Conservation (phyloP, 805 yeast genomes). For the Starmerella stigmatis region DNA sequence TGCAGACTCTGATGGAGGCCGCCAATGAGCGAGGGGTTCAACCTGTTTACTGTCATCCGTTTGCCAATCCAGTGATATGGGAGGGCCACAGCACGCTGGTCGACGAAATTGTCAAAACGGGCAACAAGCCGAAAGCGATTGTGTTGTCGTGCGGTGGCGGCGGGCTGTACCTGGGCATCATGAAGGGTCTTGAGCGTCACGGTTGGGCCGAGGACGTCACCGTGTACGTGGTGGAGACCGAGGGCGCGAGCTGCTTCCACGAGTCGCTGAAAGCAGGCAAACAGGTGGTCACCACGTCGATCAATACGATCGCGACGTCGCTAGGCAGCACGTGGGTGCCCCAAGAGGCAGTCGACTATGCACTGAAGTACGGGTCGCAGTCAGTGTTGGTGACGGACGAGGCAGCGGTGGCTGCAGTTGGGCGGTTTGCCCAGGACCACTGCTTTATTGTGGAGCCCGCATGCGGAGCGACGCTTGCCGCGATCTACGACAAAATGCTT, state of each 20-base stretch:
- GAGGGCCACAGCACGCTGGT: conserved; percentile 95
- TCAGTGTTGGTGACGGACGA: conserved; percentile 42
- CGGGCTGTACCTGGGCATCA: conserved; percentile 82
- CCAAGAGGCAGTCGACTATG: conserved; percentile 39
- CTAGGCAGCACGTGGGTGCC: conserved; percentile 55
- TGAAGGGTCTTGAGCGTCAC: conserved; percentile 63
- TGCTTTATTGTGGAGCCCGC: conserved; percentile 56
- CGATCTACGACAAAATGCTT: conserved; percentile 27
- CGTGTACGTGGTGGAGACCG: conserved; percentile 47
- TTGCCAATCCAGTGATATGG: conserved; percentile 83
- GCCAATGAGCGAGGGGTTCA: conserved; percentile 55
- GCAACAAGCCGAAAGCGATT: conserved; percentile 58
- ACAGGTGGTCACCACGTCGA: conserved; percentile 36
- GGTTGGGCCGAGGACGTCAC: conserved; percentile 28
- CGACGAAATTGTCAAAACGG: conserved; percentile 71
- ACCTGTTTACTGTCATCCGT: conserved; percentile 83
- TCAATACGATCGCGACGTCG: conserved; percentile 50
- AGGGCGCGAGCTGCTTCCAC: conserved; percentile 32
- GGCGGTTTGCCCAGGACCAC: conserved; percentile 42
- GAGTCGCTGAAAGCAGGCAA: conserved; percentile 40
- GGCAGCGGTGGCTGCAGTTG: conserved; percentile 46
- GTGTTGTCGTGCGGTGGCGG: conserved; percentile 96
- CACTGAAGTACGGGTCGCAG: conserved; percentile 35
- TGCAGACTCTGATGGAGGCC: conserved; percentile 44
- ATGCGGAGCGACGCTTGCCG: conserved; percentile 57